Percentiles rank a stretch among this genome's conserved stretches.
phyloP scores from a whole-genome alignment of 1,139 yeast species.

The Diutina ranongensis region DNA sequence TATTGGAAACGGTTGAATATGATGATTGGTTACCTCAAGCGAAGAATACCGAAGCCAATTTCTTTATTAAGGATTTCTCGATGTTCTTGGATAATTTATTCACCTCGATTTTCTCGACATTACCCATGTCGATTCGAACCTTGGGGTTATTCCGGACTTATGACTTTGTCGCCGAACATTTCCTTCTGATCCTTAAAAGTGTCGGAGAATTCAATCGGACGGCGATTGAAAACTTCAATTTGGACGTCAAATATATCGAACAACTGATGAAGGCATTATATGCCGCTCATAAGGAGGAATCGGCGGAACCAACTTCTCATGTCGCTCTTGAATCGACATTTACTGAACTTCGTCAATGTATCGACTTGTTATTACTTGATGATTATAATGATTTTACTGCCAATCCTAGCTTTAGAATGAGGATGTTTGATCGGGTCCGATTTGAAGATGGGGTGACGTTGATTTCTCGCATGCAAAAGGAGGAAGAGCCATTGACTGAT shows the following conservation, averaged over 20 bases:
- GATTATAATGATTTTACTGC: conserved; percentile 41
- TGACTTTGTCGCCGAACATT: conserved; percentile 69
- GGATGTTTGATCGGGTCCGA: conserved; percentile 49
- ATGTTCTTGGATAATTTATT: conserved; percentile 78
- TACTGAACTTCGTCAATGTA: conserved; percentile 49
- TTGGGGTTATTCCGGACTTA: conserved; percentile 75
- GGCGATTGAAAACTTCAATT: conserved; percentile 47
- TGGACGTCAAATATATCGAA: conserved; percentile 52
- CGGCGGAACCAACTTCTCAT: conserved; percentile 16
- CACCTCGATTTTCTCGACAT: conserved; percentile 71
- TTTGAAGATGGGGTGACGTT: conserved; percentile 45
- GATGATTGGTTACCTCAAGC: conserved; percentile 54
- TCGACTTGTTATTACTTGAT: conserved; percentile 42
- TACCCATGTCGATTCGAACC: conserved; percentile 71
- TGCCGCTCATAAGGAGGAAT: conserved; percentile 16
- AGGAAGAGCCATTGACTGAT: conserved; percentile 12
- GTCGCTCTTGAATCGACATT: conserved; percentile 42
- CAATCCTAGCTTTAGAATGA: conserved; percentile 35
- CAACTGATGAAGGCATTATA: background rate
- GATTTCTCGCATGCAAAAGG: conserved; percentile 32
- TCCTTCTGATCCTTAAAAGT: conserved; percentile 34
- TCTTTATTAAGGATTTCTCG: conserved; percentile 77
- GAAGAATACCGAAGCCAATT: conserved; percentile 52
- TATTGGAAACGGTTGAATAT: conserved; percentile 77
- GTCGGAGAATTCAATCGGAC: conserved; percentile 26